phyloP scores from a whole-genome alignment of 164 flowering plant genomes.

The Cinnamomum chago region DNA sequence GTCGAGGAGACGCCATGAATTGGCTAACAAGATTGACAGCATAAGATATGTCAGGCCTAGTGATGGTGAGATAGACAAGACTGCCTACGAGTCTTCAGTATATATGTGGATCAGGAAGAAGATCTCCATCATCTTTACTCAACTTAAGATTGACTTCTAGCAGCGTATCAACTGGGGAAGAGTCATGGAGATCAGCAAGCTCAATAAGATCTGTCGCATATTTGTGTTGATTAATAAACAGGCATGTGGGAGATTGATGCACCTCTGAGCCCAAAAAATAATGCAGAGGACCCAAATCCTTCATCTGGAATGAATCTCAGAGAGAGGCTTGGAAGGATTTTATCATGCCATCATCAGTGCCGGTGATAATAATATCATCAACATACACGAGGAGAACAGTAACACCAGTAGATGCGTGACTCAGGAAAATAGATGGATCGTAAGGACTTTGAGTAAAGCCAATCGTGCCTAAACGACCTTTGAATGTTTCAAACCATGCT shows the following conservation, averaged over 20 bases:
- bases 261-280: too few relatives aligned
- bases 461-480: too few relatives aligned
- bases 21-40: neutral
- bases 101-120: neutral
- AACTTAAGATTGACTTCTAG: neutral
- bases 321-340: too few relatives aligned
- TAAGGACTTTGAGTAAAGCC: too few relatives aligned
- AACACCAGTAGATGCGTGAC: too few relatives aligned
- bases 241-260: neutral
- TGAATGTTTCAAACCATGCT: too few relatives aligned
- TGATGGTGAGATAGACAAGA: neutral
- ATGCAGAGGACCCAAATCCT: too few relatives aligned
- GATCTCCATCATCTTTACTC: neutral
- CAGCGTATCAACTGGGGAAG: neutral
- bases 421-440: too few relatives aligned
- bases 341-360: too few relatives aligned
- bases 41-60: neutral
- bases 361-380: too few relatives aligned
- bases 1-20: neutral
- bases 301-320: too few relatives aligned
- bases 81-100: neutral
- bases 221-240: neutral
- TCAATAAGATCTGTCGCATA: neutral
- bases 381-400: too few relatives aligned
- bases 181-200: neutral